phyloP scores from a whole-genome alignment of 1,139 yeast species.

The Candida tropicalis region DNA sequence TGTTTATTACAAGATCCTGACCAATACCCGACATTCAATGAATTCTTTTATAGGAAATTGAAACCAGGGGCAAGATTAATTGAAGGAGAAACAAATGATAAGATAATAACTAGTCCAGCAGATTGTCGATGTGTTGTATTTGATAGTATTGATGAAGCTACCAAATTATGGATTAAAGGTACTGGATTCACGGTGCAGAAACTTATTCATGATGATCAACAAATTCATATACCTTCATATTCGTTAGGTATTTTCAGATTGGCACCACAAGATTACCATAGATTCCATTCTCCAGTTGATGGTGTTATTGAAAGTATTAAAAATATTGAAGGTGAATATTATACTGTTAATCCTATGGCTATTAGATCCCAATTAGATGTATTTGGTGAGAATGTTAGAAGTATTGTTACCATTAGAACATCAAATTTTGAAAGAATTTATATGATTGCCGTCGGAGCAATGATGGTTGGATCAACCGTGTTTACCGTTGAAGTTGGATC shows the following conservation, averaged over 20 bases:
- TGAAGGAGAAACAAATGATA: constrained; percentile 55
- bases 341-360: constrained; percentile 98
- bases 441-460: constrained; percentile 89
- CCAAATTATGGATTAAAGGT: constrained; percentile 89
- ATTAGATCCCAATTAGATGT: constrained; percentile 86
- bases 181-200: constrained; percentile 69
- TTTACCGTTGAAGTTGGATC: constrained; percentile 69
- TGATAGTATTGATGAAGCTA: constrained; percentile 61
- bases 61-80: constrained; percentile 70
- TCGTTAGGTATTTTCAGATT: constrained; percentile 78
- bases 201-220: constrained; percentile 61
- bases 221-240: constrained; percentile 48
- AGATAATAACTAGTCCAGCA: constrained; percentile 76
- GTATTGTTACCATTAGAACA: constrained; percentile 74
- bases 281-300: constrained; percentile 87
- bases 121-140: constrained; percentile 86
- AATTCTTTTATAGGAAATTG: constrained; percentile 81
- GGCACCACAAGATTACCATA: constrained; percentile 96
- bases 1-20: constrained; percentile 54
- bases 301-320: constrained; percentile 70
- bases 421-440: constrained; percentile 74
- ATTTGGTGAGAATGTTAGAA: constrained; percentile 87
- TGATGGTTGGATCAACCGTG: constrained; percentile 96
- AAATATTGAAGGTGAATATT: constrained; percentile 84
- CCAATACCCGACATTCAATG: constrained; percentile 74